Evolutionary conservation across 768 basidiomycete species (phyloP).

Genomic region (Gloeostereum incarnatum): DNA sequence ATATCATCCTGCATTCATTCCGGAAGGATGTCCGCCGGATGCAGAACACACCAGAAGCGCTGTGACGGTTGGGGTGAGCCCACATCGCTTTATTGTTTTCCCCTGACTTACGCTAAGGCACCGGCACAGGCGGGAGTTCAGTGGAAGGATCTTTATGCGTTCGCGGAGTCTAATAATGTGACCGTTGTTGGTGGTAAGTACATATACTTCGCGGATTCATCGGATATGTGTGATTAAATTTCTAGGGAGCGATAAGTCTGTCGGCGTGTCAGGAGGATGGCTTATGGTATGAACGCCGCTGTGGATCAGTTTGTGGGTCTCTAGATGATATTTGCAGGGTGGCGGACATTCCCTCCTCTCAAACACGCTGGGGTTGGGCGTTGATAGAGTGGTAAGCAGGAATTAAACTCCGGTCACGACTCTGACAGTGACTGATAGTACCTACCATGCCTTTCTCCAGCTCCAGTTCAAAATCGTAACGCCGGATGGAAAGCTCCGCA

Average conservation of each 20-base stretch:
- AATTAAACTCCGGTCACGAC: background rate
- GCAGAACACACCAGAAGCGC: conserved; percentile 1
- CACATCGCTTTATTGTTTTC: background rate
- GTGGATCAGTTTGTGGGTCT: background rate
- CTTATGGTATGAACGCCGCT: conserved; percentile 15
- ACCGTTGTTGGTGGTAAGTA: conserved; percentile 32
- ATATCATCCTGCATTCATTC: conserved; percentile 7
- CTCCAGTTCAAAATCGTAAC: conserved; percentile 45
- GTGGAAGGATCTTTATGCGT: conserved; percentile 31
- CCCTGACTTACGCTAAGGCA: background rate
- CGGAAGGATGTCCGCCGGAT: conserved; percentile 5
- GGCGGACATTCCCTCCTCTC: conserved; percentile 36
- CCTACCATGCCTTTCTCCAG: conserved; percentile 10
- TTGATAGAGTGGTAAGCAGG: conserved; percentile 32
- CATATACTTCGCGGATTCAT: background rate
- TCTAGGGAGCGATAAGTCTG: conserved; percentile 29
- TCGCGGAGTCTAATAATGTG: conserved; percentile 33
- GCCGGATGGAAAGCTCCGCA: conserved; percentile 35
- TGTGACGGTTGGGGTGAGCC: conserved; percentile 10
- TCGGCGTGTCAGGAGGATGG: conserved; percentile 34
- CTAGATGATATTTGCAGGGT: conserved; percentile 15
- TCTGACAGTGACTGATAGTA: background rate
- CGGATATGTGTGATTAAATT: background rate
- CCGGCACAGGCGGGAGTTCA: conserved; percentile 31
- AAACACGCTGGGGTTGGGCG: conserved; percentile 35